phyloP scores from a whole-genome alignment of 768 basidiomycete genomes.

The Termitomyces titanicus region DNA sequence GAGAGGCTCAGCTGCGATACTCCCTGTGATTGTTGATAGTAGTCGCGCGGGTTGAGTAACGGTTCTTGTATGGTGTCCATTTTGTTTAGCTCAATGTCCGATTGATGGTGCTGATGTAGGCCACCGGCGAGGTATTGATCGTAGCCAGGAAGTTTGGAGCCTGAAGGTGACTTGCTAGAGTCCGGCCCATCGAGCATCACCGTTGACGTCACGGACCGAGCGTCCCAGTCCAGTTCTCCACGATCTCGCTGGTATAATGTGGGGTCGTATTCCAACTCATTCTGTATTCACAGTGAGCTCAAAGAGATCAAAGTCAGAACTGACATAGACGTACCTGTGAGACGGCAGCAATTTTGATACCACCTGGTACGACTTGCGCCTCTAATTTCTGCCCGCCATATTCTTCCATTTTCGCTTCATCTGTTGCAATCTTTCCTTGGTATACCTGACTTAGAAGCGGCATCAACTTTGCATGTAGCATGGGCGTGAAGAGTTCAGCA shows the following conservation, averaged over 20 bases:
- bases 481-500: slow-evolving; percentile 81
- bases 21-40: slow-evolving; percentile 30
- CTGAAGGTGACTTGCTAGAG: slow-evolving; percentile 34
- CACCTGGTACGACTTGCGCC: slow-evolving; percentile 70
- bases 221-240: slow-evolving; percentile 88
- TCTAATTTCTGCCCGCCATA: slow-evolving; percentile 78
- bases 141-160: slow-evolving; percentile 41
- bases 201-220: slow-evolving; percentile 65
- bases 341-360: slow-evolving; percentile 80
- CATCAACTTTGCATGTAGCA: slow-evolving; percentile 86
- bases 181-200: slow-evolving; percentile 47
- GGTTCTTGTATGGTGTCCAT: slow-evolving; percentile 62
- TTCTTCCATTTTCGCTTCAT: slow-evolving; percentile 67
- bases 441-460: slow-evolving; percentile 74
- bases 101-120: slow-evolving; percentile 23
- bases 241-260: slow-evolving; percentile 72
- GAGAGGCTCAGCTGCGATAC: slow-evolving; percentile 36
- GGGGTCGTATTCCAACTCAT: slow-evolving; percentile 83
- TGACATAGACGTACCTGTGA: slow-evolving; percentile 49
- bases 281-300: slow-evolving; percentile 26
- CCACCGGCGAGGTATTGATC: slow-evolving; percentile 56
- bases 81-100: slow-evolving; percentile 51
- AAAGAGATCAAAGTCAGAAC: not conserved
- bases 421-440: slow-evolving; percentile 61
- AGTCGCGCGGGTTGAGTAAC: slow-evolving; percentile 42